Conservation (phyloP, 2,329 filamentous ascomycete genomes). For the Hypoxylon sp. region DNA sequence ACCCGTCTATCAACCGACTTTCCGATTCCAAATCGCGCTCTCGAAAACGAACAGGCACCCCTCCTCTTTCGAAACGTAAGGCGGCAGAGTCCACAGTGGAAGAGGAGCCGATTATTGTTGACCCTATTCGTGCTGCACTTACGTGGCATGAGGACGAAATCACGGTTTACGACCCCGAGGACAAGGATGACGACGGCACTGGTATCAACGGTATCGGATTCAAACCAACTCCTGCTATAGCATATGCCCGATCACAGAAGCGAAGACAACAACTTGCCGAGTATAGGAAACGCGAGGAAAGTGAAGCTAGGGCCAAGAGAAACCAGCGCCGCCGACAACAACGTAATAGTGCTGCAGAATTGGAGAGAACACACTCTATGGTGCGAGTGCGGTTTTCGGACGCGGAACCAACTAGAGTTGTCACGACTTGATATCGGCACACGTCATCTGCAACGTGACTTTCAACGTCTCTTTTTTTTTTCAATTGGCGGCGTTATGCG, state of each 20-base stretch:
- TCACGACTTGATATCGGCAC: conserved; percentile 47
- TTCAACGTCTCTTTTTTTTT: conserved; percentile 21
- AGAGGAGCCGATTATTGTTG: conserved; percentile 59
- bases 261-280: conserved; percentile 73
- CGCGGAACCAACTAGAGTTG: conserved; percentile 50
- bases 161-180: conserved; percentile 74
- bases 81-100: conserved; percentile 48
- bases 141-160: conserved; percentile 80
- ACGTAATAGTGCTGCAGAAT: conserved; percentile 48
- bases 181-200: conserved; percentile 76
- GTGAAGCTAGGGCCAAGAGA: conserved; percentile 70
- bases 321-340: conserved; percentile 65
- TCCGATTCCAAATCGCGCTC: conserved; percentile 58
- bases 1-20: conserved; percentile 58
- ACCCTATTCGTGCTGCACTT: conserved; percentile 70
- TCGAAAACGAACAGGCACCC: conserved; percentile 50
- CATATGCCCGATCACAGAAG: conserved; percentile 69
- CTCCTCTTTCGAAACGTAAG: conserved; percentile 49
- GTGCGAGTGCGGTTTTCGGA: conserved; percentile 55
- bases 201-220: conserved; percentile 79
- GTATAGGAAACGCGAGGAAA: conserved; percentile 73
- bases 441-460: conserved; percentile 3
- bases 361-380: conserved; percentile 50
- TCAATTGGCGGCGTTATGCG: conserved; percentile 24
- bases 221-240: conserved; percentile 73